Base-by-base conservation (phyloP, 345 rosid genomes). In the Lepidium aucheri region DNA sequence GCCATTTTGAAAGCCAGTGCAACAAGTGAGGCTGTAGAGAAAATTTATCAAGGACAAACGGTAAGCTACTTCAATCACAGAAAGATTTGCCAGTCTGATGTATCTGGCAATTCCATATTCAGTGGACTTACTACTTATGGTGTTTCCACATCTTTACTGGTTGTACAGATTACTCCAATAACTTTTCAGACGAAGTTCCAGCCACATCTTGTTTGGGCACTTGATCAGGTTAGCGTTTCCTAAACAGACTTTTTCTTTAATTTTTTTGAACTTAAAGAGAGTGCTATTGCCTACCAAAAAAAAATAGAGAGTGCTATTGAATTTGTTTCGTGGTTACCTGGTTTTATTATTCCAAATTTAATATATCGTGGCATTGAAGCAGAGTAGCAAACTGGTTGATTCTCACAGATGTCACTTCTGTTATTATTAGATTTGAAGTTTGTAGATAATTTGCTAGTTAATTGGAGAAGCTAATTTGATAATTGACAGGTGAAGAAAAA, bases 1-100 rank as follows among this genome's bases (percentile, higher is more conserved):
- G 86, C 94, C 60, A 83, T 91, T 80, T 60, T 89, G 81, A 95
- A 89, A 78, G 90, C 96, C 8, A 89, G 96, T 78, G 98, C 98
- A 58, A 97, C 99, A 46, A 89, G 78, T 67, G 98, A 95, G 73
- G 99, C 98, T 35, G 79, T 95, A 49, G 91, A 86, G 80, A 95
- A 89, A 86, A 88, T 84, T 33, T 95, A 89, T 67, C 87, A 85
- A 60, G 96, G 99, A 46, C 93, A 86, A 56, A 7, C 82, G 5
- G 99, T 91, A 77, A 85, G 95, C 75, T 57, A 13, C 8, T 44
- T 49, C 55, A 49, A 47, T 47, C 22, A 6, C 32, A 8, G 12
- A 28, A 28, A 11, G 18, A 9, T 39, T 50, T 57, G n/a, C 60
- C 52, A 32, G 5, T 40, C 3, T 60, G 14, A 8, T 70, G 40